Evolutionary conservation across 1,284 basidiomycete genomes (phyloP).

Genomic region (Ceratobasidium sp.): DNA sequence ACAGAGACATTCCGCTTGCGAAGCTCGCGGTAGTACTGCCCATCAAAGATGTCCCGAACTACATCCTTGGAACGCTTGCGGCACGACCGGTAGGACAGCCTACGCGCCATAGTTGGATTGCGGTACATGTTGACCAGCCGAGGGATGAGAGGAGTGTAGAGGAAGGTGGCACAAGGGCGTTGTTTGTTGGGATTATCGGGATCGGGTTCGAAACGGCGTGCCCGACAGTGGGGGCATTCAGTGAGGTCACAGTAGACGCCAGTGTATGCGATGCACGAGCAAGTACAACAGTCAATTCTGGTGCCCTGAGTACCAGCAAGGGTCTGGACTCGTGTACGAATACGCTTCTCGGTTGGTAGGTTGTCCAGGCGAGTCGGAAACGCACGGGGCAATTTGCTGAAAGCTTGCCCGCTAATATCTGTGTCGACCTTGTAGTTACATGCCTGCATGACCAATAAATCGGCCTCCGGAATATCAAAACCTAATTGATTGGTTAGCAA

Average conservation of each 20-base stretch:
- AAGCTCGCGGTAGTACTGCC: conserved; percentile 31
- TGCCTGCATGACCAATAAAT: not conserved
- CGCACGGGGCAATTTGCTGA: conserved; percentile 11
- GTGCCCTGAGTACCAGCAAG: conserved; percentile 1
- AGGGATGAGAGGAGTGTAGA: conserved; percentile 47
- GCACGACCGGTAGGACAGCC: conserved; percentile 52
- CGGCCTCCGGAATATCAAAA: not conserved
- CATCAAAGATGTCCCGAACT: conserved; percentile 51
- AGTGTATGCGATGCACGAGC: conserved; percentile 45
- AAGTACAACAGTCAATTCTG: conserved; percentile 44
- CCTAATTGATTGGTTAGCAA: conserved; percentile 2
- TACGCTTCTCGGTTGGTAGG: not conserved
- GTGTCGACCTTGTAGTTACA: conserved; percentile 46
- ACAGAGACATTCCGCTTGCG: conserved; percentile 15
- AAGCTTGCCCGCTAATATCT: conserved; percentile 19
- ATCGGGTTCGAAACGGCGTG: conserved; percentile 20
- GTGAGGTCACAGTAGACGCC: conserved; percentile 12
- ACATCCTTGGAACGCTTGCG: conserved; percentile 44
- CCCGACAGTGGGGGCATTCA: conserved; percentile 45
- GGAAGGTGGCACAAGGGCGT: conserved; percentile 17
- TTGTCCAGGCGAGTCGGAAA: conserved; percentile 13
- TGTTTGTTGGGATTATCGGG: not conserved
- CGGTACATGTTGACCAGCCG: conserved; percentile 36
- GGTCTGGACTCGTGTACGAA: not conserved
- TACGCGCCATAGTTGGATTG: conserved; percentile 46